Evolutionary conservation across 2,329 filamentous ascomycete genomes (phyloP), one percentile per base, ranked within the genome.

Genomic region (Clarireedia sp.): DNA sequence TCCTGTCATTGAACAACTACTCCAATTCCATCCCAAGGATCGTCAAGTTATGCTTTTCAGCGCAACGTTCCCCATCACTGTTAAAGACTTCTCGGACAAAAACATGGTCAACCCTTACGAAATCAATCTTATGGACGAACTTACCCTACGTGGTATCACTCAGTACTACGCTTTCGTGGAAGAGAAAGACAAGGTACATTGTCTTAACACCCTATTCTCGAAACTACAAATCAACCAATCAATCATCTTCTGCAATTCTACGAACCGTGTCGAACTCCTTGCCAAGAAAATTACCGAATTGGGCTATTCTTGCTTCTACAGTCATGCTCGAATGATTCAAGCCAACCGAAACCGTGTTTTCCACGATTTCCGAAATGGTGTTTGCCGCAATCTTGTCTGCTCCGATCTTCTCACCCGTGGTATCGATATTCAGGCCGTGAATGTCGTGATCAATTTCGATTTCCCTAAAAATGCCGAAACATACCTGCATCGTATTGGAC

Each of bases 161-260:
- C 94, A 99, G 70, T 99, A 97, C 76, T 99, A 99, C 69, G 94
- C 94, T 43, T 99, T 97, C 64, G 95, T 99, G 51, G 94, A 99
- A 73, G 94, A 99, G 75, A 96, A 96, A 76, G 90, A 96, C 71
- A 99, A 99, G 75, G 94, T 99, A 19, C 95, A 99, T 75, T 99
- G 94, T 72, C 76, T 99, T 62, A 99, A 99, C 77, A 99, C 94
- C 0, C 85, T 99, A 61, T 99, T 99, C 78, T 96, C 91, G 65
- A 96, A 96, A 74, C 83, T 99, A 16, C 92, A 99, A 74, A 99
- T 99, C 76, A 99, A 99, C 75, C 94, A 99, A 77, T 99, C 95
- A 60, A 99, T 99, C 76, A 99, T 99, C 71, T 99, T 99, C 77
- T 99, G 94, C 76, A 99, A 99, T 74, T 99, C 94, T 41, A 99